Conservation (phyloP, 1,139 yeast genomes). For the Kodamaea ohmeri region DNA sequence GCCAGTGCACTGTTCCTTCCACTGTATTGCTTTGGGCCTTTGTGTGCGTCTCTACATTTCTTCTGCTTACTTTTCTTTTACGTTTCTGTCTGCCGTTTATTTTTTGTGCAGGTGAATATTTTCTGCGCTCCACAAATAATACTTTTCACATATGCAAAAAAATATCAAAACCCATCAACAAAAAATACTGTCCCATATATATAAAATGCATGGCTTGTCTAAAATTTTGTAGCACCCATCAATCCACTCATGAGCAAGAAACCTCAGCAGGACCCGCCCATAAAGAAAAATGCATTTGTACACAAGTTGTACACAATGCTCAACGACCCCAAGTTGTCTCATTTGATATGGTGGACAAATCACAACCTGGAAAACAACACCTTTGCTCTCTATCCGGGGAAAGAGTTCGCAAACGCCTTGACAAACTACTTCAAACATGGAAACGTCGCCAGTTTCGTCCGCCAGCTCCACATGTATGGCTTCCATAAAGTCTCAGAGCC, state of each 20-base stretch:
- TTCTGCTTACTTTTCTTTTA: constrained; percentile 2
- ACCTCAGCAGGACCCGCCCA: constrained; percentile 21
- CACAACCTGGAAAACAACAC: constrained; percentile 56
- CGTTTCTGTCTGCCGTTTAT: constrained; percentile 4
- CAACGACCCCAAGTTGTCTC: constrained; percentile 45
- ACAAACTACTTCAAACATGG: constrained; percentile 47
- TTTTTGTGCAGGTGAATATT: constrained; percentile 4
- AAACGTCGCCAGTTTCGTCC: constrained; percentile 46
- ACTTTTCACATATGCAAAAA: constrained; percentile 2
- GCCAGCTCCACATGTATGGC: constrained; percentile 51
- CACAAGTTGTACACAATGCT: constrained; percentile 62
- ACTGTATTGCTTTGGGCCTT: neutral
- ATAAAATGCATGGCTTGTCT: constrained; percentile 5
- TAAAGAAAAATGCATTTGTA: constrained; percentile 63
- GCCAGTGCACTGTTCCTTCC: neutral
- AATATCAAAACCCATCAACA: constrained; percentile 1
- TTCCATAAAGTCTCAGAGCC: constrained; percentile 54
- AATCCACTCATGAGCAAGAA: constrained; percentile 16
- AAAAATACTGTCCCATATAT: constrained; percentile 6
- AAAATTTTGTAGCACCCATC: neutral
- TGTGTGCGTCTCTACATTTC: constrained; percentile 1
- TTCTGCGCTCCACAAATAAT: constrained; percentile 6
- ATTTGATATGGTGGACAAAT: constrained; percentile 80
- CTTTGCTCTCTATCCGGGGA: constrained; percentile 60
- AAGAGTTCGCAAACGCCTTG: constrained; percentile 44